phyloP scores from a whole-genome alignment of 768 basidiomycete species.

The Leccinum subtestaceum region DNA sequence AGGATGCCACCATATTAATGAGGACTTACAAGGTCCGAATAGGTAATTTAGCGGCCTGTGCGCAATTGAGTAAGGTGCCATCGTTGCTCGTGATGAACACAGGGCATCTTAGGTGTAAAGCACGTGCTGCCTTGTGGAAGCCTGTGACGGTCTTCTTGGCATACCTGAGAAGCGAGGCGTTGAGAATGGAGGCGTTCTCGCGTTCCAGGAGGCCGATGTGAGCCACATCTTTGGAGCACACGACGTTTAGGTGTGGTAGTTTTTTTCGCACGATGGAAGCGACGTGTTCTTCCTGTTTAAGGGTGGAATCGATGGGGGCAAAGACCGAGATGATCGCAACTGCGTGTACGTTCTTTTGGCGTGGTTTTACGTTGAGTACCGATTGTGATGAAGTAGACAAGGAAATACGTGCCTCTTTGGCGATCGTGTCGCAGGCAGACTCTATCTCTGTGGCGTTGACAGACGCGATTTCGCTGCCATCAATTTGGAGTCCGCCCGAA shows the following conservation, averaged over 20 bases:
- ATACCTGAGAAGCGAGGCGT: conserved; percentile 60
- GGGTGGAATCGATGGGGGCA: conserved; percentile 44
- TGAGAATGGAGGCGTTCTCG: conserved; percentile 67
- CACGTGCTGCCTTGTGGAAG: conserved; percentile 49
- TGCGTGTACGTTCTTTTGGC: conserved; percentile 22
- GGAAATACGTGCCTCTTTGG: conserved; percentile 22
- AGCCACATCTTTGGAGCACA: conserved; percentile 55
- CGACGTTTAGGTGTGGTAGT: conserved; percentile 43
- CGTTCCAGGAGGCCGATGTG: conserved; percentile 60
- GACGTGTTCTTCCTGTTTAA: conserved; percentile 48
- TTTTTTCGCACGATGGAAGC: conserved; percentile 40
- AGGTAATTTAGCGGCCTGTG: conserved; percentile 52
- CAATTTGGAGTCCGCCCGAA: conserved; percentile 45
- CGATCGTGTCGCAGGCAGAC: conserved; percentile 41
- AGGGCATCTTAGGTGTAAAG: conserved; percentile 46
- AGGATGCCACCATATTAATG: not conserved
- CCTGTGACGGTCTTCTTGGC: conserved; percentile 53
- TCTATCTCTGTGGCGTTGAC: conserved; percentile 45
- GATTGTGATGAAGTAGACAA: not conserved
- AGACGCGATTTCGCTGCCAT: conserved; percentile 42
- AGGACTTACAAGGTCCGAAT: conserved; percentile 52
- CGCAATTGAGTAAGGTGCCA: conserved; percentile 49
- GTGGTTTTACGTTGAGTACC: conserved; percentile 4
- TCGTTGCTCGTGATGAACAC: conserved; percentile 62
- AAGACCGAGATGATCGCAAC: conserved; percentile 50